Percentiles rank a stretch among this genome's conserved stretches.
These are phyloP conservation scores for Arthrobotrys entomopaga DNA, from an alignment of 2,329 filamentous ascomycete species.

Conservation along the genomic window DNA sequence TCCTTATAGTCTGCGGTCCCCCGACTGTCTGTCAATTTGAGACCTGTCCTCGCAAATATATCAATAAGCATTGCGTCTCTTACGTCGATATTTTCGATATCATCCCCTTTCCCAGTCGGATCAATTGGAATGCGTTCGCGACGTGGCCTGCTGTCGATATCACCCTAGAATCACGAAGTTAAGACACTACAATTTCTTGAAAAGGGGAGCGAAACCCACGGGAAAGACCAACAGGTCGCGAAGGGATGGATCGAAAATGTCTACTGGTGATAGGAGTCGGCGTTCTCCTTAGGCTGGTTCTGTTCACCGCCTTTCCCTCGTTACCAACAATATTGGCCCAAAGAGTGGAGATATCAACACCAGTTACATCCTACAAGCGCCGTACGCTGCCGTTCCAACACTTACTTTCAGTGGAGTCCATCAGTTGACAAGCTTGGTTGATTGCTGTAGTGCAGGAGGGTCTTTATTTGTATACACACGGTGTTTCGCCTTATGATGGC, in stretches of 20 bases:
- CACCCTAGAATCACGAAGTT: neutral
- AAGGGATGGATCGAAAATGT: conserved; percentile 57
- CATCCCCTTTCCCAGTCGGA: conserved; percentile 11
- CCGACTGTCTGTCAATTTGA: neutral
- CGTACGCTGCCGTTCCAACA: conserved; percentile 65
- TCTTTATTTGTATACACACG: conserved; percentile 92
- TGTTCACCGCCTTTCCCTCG: conserved; percentile 82
- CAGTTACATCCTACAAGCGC: conserved; percentile 97
- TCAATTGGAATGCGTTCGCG: conserved; percentile 32
- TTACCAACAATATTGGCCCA: conserved; percentile 86
- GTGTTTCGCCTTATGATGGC: conserved; percentile 96
- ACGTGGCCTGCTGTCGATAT: conserved; percentile 37
- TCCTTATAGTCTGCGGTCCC: neutral
- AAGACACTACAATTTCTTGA: neutral
- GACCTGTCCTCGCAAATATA: neutral
- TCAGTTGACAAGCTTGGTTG: conserved; percentile 36
- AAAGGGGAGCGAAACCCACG: conserved; percentile 4
- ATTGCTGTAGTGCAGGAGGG: conserved; percentile 83
- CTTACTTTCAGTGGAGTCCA: neutral
- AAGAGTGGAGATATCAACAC: conserved; percentile 95
- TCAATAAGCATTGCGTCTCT: neutral
- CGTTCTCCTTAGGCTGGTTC: conserved; percentile 78
- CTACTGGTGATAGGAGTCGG: conserved; percentile 74
- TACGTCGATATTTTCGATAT: conserved; percentile 10
- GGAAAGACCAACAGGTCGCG: conserved; percentile 9